phyloP scores from a whole-genome alignment of 2,329 filamentous ascomycete species.

The Aspergillus persii region DNA sequence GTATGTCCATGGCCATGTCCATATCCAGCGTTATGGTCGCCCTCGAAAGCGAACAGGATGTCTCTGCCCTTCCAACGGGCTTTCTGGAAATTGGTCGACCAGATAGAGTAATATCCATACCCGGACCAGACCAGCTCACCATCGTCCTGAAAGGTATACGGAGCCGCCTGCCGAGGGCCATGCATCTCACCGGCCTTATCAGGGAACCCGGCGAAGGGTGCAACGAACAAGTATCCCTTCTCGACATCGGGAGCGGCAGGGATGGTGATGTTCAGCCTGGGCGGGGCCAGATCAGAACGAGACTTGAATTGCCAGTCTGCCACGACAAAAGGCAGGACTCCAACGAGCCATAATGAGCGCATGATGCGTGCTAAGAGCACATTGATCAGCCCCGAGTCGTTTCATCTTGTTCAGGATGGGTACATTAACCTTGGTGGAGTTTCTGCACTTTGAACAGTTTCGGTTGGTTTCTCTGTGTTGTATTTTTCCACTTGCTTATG shows the following conservation, averaged over 20 bases:
- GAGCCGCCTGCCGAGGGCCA: slow-evolving; percentile 50
- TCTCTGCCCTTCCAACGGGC: slow-evolving; percentile 52
- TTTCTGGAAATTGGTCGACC: slow-evolving; percentile 53
- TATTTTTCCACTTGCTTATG: not conserved
- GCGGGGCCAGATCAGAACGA: slow-evolving; percentile 48
- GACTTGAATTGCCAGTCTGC: slow-evolving; percentile 51
- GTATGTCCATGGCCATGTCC: slow-evolving; percentile 56
- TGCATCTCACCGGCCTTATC: slow-evolving; percentile 17
- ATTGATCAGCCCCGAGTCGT: slow-evolving; percentile 25
- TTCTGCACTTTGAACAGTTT: slow-evolving; percentile 16
- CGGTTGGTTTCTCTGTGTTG: not conserved
- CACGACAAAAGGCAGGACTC: slow-evolving; percentile 20
- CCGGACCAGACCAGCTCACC: slow-evolving; percentile 60
- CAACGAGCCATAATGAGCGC: slow-evolving; percentile 10
- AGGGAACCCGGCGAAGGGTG: slow-evolving; percentile 35
- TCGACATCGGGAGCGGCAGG: slow-evolving; percentile 34
- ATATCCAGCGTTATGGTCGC: slow-evolving; percentile 51
- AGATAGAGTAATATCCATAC: slow-evolving; percentile 53
- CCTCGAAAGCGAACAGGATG: slow-evolving; percentile 55
- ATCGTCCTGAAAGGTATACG: slow-evolving; percentile 56
- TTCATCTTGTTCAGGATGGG: slow-evolving; percentile 22
- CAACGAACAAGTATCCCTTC: slow-evolving; percentile 39
- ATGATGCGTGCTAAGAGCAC: slow-evolving; percentile 17
- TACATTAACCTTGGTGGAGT: slow-evolving; percentile 33
- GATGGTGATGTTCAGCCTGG: slow-evolving; percentile 41